Base-by-base conservation (phyloP, 1,284 basidiomycete species). In the Boletus semigastroideus region DNA sequence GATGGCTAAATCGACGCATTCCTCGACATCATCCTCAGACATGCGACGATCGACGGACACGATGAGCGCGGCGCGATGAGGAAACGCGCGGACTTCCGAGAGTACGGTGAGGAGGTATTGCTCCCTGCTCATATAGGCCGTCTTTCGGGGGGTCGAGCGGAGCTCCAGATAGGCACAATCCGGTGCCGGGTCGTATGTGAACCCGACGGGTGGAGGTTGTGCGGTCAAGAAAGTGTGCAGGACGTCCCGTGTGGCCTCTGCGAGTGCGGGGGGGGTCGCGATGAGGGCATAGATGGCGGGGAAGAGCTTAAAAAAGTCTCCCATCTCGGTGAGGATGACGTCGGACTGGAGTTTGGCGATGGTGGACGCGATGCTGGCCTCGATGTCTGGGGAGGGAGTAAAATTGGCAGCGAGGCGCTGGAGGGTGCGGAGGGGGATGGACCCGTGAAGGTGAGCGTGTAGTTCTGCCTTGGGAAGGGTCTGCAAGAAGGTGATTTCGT, bases 361-460 rank as follows among this genome's bases (percentile, higher is more conserved):
- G 28, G 41, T 56, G 2, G 47, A 55, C 17, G 60, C 52, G 27
- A 66, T 49, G 3, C 48, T 37, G 0, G 43, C 39, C 13, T 50
- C 46, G 43, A 53, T 36, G 27, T 63, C 52, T 31, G 51, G 36
- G 0, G 67, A 53, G 4, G 66, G 60, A 45, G 13, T 42, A 36
- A 76, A 76, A 37, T 81, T 74, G n/a, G 62, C 60, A 0, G 85
- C 85, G n/a, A 92, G 79, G 16, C 82, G 74, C 53, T 83, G 79
- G 0, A 92, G 76, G n/a, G 80, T 71, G 0, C 70, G 46, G 25
- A 91, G 70, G 1, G 90, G 90, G 27, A 92, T 91, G 9, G 81
- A 92, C 2, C 90, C 90, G 59, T 92, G 91, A 8, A 92, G 77
- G 64, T 92, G 90, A 0, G 90, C 89, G 56, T 92, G 90, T 0